Base-by-base conservation (phyloP, 768 basidiomycete genomes). In the Xerocomellus intermedius region DNA sequence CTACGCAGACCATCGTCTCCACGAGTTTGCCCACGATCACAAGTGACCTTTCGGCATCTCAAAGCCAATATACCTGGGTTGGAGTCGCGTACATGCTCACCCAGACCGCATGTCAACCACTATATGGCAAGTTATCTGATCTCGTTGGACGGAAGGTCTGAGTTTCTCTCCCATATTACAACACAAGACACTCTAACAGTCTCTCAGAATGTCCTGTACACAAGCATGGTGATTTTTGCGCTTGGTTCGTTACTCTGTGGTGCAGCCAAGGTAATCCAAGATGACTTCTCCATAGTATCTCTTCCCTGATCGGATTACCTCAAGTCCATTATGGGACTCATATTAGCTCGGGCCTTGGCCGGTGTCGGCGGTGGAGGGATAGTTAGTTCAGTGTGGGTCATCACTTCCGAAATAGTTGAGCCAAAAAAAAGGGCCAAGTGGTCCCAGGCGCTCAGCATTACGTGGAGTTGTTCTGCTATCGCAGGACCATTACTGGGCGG, bases 361-460 rank as follows among this genome's bases (percentile, higher is more conserved):
- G 91, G 91, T 41, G 76, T 90, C 55, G 91, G 91, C n/a, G 91
- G 86, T 16, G 91, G 91, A 35, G 91, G 91, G 9, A 91, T 94
- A 59, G 91, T 92, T 54, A 83, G 83, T 66, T 80, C 87, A 41
- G 90, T 93, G 35, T 93, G 91, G 91, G 83, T 89, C 22, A 86
- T 94, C 55, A 91, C 89, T 42, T 82, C 90, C 59, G 91, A 94
- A 68, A 84, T 94, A 55, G 91, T 93, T 39, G 83, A 86, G 68
- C 78, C 83, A 28, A 77, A 74, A 56, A 74, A 79, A 55, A 82
- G 89, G 54, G 86, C 89, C 46, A 89, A 84, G 68, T 93, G 89
- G 91, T 90, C 88, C 12, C 88, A 89, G 69, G 89, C 89, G 19
- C 78, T 92, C 32, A 91, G 90, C 59, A 69, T 91, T 50, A 93